phyloP scores from a whole-genome alignment of 2,329 filamentous ascomycete species.

The Xylariaceae sp. region DNA sequence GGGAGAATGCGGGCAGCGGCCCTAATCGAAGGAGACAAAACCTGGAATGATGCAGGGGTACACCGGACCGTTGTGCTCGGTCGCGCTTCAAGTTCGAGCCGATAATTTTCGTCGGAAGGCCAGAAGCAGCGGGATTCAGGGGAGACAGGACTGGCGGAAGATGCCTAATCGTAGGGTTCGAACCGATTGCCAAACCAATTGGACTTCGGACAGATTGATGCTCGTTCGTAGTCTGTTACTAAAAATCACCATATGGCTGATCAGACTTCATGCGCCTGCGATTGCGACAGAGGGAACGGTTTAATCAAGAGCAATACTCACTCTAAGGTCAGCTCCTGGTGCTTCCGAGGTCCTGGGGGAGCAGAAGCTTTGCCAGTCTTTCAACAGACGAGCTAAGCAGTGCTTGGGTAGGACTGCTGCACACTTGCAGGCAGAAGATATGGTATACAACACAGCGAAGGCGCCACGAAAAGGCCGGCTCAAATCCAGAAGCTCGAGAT shows the following conservation, averaged over 20 bases:
- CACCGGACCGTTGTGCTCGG: not conserved
- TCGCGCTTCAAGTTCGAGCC: not conserved
- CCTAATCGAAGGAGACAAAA: slow-evolving; percentile 15
- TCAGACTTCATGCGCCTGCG: slow-evolving; percentile 16
- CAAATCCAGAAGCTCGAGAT: too few species aligned
- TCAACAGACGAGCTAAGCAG: too few species aligned
- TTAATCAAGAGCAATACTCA: not conserved
- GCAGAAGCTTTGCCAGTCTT: too few species aligned
- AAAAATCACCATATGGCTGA: slow-evolving; percentile 9
- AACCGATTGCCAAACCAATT: slow-evolving; percentile 11
- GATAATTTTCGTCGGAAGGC: slow-evolving; percentile 5
- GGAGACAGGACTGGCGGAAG: slow-evolving; percentile 8
- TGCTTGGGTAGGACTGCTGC: too few species aligned
- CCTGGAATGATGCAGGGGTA: slow-evolving; percentile 9
- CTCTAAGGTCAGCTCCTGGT: not conserved
- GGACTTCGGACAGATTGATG: slow-evolving; percentile 9
- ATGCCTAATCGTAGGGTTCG: slow-evolving; percentile 11
- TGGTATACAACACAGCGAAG: too few species aligned
- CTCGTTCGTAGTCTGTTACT: slow-evolving; percentile 17
- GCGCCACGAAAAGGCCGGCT: too few species aligned
- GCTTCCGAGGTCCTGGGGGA: too few species aligned
- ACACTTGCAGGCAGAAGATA: too few species aligned
- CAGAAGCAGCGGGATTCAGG: slow-evolving; percentile 9
- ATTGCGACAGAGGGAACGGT: slow-evolving; percentile 1
- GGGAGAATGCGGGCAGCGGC: slow-evolving; percentile 10